These are phyloP conservation scores for Penstemon davidsonii DNA, from an alignment of 257 asterid species.

Conservation along the genomic window DNA sequence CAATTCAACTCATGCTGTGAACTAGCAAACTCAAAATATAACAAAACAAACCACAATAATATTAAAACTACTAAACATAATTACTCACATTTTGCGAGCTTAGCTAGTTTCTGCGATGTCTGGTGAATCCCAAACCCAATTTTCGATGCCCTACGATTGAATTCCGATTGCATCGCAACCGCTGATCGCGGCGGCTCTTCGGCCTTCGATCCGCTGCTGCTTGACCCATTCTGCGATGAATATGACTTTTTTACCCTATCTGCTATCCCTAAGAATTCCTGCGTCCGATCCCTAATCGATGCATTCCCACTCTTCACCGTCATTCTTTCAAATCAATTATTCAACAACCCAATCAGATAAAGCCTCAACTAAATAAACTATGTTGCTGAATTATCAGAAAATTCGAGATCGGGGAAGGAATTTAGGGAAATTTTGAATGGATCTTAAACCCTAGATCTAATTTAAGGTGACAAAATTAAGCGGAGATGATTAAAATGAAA, in stretches of 20 bases:
- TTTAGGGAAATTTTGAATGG: slow-evolving; percentile 12
- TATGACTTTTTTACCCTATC: slow-evolving; percentile 60
- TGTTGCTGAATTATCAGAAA: not conserved
- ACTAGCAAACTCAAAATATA: not conserved
- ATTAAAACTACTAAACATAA: not conserved
- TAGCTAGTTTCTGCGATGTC: slow-evolving; percentile 88
- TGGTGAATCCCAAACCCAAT: slow-evolving; percentile 88
- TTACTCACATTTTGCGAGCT: slow-evolving; percentile 81
- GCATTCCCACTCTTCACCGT: slow-evolving; percentile 56
- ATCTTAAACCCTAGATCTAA: slow-evolving; percentile 48
- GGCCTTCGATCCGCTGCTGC: slow-evolving; percentile 56
- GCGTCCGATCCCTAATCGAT: slow-evolving; percentile 90
- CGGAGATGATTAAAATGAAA: slow-evolving; percentile 8
- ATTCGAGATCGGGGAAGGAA: slow-evolving; percentile 21
- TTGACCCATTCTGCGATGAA: slow-evolving; percentile 59
- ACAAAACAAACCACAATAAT: slow-evolving; percentile 13
- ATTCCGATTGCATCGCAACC: slow-evolving; percentile 83
- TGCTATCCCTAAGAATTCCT: slow-evolving; percentile 67
- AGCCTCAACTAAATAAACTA: not conserved
- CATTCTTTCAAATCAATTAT: slow-evolving; percentile 44
- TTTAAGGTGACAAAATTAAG: slow-evolving; percentile 25
- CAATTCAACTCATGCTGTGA: not conserved
- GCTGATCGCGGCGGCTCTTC: slow-evolving; percentile 57
- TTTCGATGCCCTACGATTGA: slow-evolving; percentile 78
- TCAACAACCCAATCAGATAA: slow-evolving; percentile 27